Conservation (phyloP, 345 rosid species). For the thale cress (Arabidopsis thaliana) region DNA sequence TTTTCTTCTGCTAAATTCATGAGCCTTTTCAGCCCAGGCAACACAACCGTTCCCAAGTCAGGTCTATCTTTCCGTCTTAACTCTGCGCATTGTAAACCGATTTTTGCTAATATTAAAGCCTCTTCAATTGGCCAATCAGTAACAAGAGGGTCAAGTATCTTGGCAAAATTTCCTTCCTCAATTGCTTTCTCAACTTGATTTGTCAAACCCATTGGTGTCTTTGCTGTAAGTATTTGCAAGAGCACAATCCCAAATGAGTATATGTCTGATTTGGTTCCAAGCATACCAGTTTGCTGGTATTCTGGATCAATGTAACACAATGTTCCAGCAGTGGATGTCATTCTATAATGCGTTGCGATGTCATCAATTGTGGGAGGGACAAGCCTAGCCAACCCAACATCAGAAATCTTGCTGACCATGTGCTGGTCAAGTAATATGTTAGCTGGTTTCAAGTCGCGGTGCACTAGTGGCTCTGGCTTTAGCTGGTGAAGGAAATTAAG, state of each 20-base stretch:
- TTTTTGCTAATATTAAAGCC: constrained; percentile 33
- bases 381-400: constrained; percentile 42
- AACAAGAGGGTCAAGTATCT: constrained; percentile 38
- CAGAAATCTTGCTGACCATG: constrained; percentile 73
- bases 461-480: constrained; percentile 46
- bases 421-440: constrained; percentile 42
- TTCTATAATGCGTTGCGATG: constrained; percentile 17
- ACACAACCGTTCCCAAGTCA: constrained; percentile 32
- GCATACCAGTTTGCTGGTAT: constrained; percentile 41
- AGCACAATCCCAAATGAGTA: constrained; percentile 43
- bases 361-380: constrained; percentile 35
- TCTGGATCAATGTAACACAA: constrained; percentile 45
- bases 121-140: constrained; percentile 45
- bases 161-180: constrained; percentile 27
- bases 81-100: constrained; percentile 36
- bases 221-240: constrained; percentile 44
- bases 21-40: constrained; percentile 40
- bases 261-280: constrained; percentile 36
- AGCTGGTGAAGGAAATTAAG: constrained; percentile 44
- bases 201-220: constrained; percentile 41
- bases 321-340: constrained; percentile 43
- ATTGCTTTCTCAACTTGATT: constrained; percentile 24
- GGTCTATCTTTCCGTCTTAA: constrained; percentile 39
- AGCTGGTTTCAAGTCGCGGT: constrained; percentile 43
- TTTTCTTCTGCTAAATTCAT: constrained; percentile 32